phyloP scores from a whole-genome alignment of 345 rosid genomes.

The Lagerstroemia speciosa region DNA sequence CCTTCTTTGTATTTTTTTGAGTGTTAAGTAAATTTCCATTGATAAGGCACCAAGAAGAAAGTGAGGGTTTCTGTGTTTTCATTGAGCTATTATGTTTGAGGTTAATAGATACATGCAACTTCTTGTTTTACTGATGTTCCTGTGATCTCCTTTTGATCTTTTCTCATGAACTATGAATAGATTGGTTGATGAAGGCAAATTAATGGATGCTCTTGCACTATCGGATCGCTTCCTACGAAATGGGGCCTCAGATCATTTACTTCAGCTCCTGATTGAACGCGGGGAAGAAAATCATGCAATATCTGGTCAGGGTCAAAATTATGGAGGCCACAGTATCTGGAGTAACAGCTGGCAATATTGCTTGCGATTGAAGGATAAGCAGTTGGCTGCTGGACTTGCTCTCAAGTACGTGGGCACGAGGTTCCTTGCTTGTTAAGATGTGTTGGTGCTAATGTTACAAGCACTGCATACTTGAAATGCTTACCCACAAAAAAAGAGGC shows the following conservation, averaged over 20 bases:
- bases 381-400: slow-evolving; percentile 78
- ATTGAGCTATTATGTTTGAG: background rate
- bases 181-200: slow-evolving; percentile 78
- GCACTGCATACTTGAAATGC: background rate
- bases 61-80: background rate
- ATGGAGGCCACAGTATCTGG: slow-evolving; percentile 55
- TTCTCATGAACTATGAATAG: slow-evolving; percentile 22
- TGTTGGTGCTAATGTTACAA: background rate
- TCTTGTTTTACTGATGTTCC: background rate
- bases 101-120: background rate
- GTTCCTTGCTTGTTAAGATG: background rate
- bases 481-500: no score
- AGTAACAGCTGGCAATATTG: slow-evolving; percentile 96
- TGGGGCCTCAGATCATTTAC: slow-evolving; percentile 87
- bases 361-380: slow-evolving; percentile 88
- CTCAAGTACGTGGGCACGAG: slow-evolving; percentile 50
- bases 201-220: slow-evolving; percentile 93
- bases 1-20: background rate
- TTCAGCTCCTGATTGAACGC: slow-evolving; percentile 68
- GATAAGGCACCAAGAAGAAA: no score
- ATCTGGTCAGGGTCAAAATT: slow-evolving; percentile 41
- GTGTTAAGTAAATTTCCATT: no score
- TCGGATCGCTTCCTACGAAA: slow-evolving; percentile 87
- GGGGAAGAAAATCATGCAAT: slow-evolving; percentile 54
- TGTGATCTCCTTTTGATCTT: background rate